Percentiles rank a stretch among this genome's conserved stretches.
Conservation (phyloP, 768 basidiomycete species). For the Russula virescens region DNA sequence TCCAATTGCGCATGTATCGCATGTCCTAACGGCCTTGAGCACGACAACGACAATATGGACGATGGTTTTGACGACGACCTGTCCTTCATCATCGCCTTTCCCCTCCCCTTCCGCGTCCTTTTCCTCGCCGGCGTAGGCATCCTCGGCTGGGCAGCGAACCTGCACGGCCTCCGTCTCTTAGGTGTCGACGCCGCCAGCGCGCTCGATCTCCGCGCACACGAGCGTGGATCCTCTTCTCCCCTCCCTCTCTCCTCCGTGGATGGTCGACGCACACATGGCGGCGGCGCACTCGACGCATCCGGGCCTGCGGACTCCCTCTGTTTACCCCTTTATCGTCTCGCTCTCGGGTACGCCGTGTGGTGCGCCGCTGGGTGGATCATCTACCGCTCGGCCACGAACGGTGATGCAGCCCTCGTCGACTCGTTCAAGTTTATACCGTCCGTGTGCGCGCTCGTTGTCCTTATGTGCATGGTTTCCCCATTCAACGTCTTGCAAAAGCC, state of each 20-base stretch:
- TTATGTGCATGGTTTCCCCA: conserved; percentile 59
- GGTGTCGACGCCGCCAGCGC: conserved; percentile 69
- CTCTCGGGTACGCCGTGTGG: conserved; percentile 53
- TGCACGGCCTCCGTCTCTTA: conserved; percentile 72
- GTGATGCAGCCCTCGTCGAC: conserved; percentile 58
- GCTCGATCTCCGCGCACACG: conserved; percentile 48
- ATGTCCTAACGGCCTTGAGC: not conserved
- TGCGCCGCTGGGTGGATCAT: conserved; percentile 62
- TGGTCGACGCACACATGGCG: conserved; percentile 20
- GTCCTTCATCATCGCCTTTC: conserved; percentile 56
- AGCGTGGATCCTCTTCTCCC: conserved; percentile 14
- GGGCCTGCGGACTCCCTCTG: conserved; percentile 41
- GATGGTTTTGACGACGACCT: conserved; percentile 36
- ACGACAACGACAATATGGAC: conserved; percentile 19
- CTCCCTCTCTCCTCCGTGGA: conserved; percentile 30
- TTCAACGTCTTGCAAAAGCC: conserved; percentile 58
- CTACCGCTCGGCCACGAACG: conserved; percentile 56
- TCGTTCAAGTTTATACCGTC: conserved; percentile 71
- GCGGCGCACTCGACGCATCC: conserved; percentile 33
- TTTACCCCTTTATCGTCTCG: conserved; percentile 60
- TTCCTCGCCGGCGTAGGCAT: conserved; percentile 73
- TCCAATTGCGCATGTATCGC: too few relatives aligned
- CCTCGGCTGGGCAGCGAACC: conserved; percentile 87
- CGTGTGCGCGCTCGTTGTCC: conserved; percentile 52
- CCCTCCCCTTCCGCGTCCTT: conserved; percentile 89